Evolutionary conservation across 75 land plant genomes (phyloP).

Genomic region (Pinus taeda): DNA sequence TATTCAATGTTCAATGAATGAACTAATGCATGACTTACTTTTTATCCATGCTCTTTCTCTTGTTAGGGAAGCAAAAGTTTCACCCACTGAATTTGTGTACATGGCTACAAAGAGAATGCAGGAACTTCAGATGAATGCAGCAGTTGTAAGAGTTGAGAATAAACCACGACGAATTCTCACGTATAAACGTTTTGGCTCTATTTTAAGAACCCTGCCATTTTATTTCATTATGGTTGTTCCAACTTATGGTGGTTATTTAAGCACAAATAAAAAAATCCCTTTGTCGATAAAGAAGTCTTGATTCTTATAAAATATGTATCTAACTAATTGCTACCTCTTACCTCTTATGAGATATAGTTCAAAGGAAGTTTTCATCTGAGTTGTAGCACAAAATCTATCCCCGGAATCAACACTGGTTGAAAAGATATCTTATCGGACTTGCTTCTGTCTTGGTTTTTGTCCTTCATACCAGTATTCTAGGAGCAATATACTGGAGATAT

Average conservation of each 20-base stretch:
- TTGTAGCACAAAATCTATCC: conserved; percentile 66
- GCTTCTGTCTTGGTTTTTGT: no score
- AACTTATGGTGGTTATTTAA: no score
- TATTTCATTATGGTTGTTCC: no score
- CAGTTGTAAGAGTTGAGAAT: no score
- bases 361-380: conserved; percentile 89
- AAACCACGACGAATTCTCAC: no score
- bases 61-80: conserved; percentile 68
- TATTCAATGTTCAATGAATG: not conserved
- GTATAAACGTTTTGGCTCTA: not conserved
- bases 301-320: not conserved
- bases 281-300: not conserved
- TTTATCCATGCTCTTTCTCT: not conserved
- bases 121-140: no score
- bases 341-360: conserved; percentile 47
- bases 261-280: no score
- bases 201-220: not conserved
- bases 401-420: conserved; percentile 82
- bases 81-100: conserved; percentile 75
- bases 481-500: no score
- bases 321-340: not conserved
- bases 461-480: no score
- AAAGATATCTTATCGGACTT: conserved; percentile 38
- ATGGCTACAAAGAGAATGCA: no score
- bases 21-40: not conserved